Percentiles rank a stretch among this genome's conserved stretches.
These are phyloP conservation scores for Colletotrichum agaves DNA, from an alignment of 2,329 filamentous ascomycete species.

Conservation along the genomic window DNA sequence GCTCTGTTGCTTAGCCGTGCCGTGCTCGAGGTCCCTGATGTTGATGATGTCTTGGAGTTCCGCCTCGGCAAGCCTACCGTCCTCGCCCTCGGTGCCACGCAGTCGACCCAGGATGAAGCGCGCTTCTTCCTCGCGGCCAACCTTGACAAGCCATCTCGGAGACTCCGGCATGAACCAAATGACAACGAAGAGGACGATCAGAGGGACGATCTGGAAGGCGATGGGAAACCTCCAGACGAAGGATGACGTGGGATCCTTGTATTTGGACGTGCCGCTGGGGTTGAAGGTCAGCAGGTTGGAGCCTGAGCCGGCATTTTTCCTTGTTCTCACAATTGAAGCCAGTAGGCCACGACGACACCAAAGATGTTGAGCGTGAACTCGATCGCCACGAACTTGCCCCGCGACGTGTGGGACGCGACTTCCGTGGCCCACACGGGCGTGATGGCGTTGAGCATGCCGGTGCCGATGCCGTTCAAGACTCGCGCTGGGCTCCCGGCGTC, in stretches of 20 bases:
- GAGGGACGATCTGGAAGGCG: constrained; percentile 75
- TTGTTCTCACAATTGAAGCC: constrained; percentile 59
- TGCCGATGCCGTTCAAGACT: constrained; percentile 72
- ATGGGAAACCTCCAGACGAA: constrained; percentile 77
- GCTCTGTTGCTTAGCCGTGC: constrained; percentile 65
- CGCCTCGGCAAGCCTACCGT: constrained; percentile 61
- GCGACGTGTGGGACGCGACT: constrained; percentile 73
- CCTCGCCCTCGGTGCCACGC: constrained; percentile 60
- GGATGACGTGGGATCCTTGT: constrained; percentile 63
- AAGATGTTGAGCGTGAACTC: constrained; percentile 74
- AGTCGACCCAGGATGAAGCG: constrained; percentile 72
- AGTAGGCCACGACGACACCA: constrained; percentile 60
- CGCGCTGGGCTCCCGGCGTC: constrained; percentile 55
- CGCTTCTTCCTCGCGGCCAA: constrained; percentile 73
- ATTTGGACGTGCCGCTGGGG: constrained; percentile 39
- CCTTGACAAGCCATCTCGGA: constrained; percentile 74
- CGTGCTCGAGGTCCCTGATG: constrained; percentile 64
- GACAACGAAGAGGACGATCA: constrained; percentile 64
- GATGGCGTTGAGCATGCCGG: constrained; percentile 76
- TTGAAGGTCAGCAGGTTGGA: background rate
- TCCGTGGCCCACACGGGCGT: constrained; percentile 79
- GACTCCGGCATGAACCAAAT: constrained; percentile 78
- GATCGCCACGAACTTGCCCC: constrained; percentile 76
- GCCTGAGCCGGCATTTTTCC: background rate
- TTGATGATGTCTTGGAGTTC: constrained; percentile 76